Conservation (phyloP, 495 filamentous ascomycete species). For the Penicillium samsonianum region DNA sequence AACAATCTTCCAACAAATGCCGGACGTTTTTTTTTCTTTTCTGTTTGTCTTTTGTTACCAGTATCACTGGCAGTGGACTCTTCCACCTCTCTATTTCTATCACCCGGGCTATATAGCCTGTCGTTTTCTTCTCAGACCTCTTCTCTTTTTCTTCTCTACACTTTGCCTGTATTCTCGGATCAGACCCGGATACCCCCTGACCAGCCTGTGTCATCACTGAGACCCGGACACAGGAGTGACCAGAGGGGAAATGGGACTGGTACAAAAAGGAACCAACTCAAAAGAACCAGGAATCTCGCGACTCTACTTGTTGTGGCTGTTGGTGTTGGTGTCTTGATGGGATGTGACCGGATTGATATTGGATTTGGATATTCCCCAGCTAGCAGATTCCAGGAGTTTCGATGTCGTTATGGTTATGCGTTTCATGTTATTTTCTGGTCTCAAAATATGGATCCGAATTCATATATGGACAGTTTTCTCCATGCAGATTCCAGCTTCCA, state of each 20-base stretch:
- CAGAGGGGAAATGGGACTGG: not conserved
- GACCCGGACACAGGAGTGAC: not conserved
- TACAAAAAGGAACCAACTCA: not conserved
- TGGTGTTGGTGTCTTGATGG: conserved; percentile 6
- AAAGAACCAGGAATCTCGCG: not conserved
- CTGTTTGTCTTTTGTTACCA: conserved; percentile 10
- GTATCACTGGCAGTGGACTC: conserved; percentile 4
- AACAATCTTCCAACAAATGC: conserved; percentile 17
- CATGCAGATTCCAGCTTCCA: not conserved
- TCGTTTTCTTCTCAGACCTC: not conserved
- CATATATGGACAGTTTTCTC: conserved; percentile 1
- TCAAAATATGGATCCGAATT: conserved; percentile 3
- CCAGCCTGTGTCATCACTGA: not conserved
- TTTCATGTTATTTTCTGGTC: conserved; percentile 8
- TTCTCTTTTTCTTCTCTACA: conserved; percentile 1
- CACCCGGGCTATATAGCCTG: not conserved
- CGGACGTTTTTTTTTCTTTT: conserved; percentile 17
- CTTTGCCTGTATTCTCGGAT: conserved; percentile 1
- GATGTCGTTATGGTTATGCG: conserved; percentile 16
- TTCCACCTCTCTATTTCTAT: conserved; percentile 9
- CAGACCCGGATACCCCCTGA: not conserved
- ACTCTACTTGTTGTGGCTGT: conserved; percentile 4
- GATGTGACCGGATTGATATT: conserved; percentile 6
- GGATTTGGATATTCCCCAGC: conserved; percentile 14
- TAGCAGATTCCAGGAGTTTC: conserved; percentile 13